phyloP scores from a whole-genome alignment of 768 basidiomycete genomes.

The Psilocybe cubensis region DNA sequence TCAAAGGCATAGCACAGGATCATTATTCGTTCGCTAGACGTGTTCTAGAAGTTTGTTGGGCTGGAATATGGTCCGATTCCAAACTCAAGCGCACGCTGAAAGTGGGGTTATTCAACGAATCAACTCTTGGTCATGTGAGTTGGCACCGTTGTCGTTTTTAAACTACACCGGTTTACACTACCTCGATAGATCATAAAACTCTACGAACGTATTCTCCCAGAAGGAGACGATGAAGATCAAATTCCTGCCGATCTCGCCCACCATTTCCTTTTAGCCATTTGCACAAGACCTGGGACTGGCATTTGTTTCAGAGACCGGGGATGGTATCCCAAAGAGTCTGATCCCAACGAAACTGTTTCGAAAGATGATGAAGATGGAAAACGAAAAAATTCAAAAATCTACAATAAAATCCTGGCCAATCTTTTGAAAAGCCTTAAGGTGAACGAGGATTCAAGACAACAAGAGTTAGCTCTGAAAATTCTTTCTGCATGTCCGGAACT shows the following conservation, averaged over 20 bases:
- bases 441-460: conserved; percentile 87
- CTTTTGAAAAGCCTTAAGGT: conserved; percentile 76
- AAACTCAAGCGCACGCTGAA: conserved; percentile 76
- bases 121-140: conserved; percentile 63
- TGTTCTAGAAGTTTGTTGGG: conserved; percentile 77
- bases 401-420: conserved; percentile 85
- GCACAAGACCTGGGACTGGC: conserved; percentile 79
- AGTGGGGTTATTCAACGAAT: conserved; percentile 71
- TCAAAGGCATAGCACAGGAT: conserved; percentile 74
- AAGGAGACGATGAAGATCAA: conserved; percentile 51
- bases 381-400: conserved; percentile 49
- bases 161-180: not conserved
- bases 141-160: not conserved
- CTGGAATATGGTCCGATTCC: conserved; percentile 73
- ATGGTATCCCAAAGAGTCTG: conserved; percentile 82
- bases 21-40: conserved; percentile 60
- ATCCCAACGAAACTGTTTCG: conserved; percentile 27
- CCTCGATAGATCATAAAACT: conserved; percentile 65
- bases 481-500: conserved; percentile 86
- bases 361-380: conserved; percentile 40
- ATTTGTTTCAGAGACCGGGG: conserved; percentile 89
- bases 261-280: conserved; percentile 86
- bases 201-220: conserved; percentile 62
- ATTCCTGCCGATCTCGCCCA: conserved; percentile 80
- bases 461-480: conserved; percentile 82